Evolutionary conservation across 352 stramenopile species (phyloP), one percentile per base, ranked within the genome.

Genomic region (Halophytophthora polymorphica): DNA sequence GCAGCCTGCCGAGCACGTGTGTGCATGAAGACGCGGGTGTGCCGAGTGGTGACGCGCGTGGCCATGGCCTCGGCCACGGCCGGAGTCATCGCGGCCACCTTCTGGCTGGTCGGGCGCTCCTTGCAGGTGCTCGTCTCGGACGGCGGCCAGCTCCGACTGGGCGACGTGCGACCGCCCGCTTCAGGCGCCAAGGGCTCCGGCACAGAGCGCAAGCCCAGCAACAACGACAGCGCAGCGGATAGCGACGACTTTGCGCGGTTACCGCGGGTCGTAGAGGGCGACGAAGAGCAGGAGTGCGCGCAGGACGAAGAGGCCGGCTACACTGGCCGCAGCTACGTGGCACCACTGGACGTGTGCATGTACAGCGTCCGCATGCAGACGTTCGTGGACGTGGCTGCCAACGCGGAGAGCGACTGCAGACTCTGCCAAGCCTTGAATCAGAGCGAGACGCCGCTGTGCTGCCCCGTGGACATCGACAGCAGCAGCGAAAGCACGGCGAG

Each of bases 311-410:
- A 45, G 4, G 45, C 46, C 34, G 57, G 50, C n/a, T 71, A 71
- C 38, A 71, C 57, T 13, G 31, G 28, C 17, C 57, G 60, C 19
- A 58, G 49, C 41, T 71, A 60, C 39, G 57, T 53, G 4, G 52
- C 62, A 5, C 42, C 40, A 12, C 37, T 67, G 17, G 62, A 71
- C 52, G 50, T 71, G 36, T 71, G 53, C 23, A 53, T 71, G 52
- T 34, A 67, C 0, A 59, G 52, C 19, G 52, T 71, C 45, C 57
- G 43, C 15, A 55, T 64, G 19, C 29, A 66, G 44, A 64, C 61
- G 23, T 37, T 50, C 29, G 38, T 60, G 46, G 57, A 59, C 59
- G 21, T 51, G 56, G 33, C 56, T 59, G 15, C 28, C 45, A 18
- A 60, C 54, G 45, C 53, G 53, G 15, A 21, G n/a, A 52, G 34